phyloP scores from a whole-genome alignment of 176 grass and related monocot genomes.

The Zea luxurians region DNA sequence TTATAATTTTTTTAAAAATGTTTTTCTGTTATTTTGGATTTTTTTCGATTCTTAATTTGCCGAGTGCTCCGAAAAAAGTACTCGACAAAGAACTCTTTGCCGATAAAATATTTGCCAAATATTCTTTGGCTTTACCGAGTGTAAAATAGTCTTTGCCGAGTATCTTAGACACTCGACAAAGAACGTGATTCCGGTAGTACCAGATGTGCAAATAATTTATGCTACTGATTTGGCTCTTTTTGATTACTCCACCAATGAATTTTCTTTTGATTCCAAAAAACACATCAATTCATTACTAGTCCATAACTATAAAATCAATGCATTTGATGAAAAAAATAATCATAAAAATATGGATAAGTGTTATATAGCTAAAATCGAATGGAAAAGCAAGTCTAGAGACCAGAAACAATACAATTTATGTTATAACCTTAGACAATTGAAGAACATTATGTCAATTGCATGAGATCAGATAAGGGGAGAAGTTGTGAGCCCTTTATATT shows the following conservation, averaged over 20 bases:
- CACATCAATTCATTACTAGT: not conserved
- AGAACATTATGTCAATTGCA: not conserved
- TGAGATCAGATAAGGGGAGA: not conserved
- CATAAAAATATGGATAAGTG: not conserved
- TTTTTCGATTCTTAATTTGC: too few relatives aligned
- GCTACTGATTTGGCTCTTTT: not conserved
- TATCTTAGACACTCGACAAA: too few relatives aligned
- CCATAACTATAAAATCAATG: not conserved
- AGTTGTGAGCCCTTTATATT: constrained; percentile 10
- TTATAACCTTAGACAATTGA: not conserved
- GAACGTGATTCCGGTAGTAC: too few relatives aligned
- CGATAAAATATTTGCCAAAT: too few relatives aligned
- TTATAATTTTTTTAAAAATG: too few relatives aligned
- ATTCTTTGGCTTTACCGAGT: too few relatives aligned
- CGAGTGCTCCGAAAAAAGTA: too few relatives aligned
- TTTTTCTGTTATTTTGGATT: too few relatives aligned
- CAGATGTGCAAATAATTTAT: not conserved
- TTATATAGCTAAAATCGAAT: not conserved
- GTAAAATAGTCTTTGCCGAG: too few relatives aligned
- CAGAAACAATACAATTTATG: not conserved
- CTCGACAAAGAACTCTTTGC: too few relatives aligned
- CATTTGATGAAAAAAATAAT: not conserved
- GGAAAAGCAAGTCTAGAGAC: not conserved
- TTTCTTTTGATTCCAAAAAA: not conserved
- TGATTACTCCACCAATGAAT: not conserved